Evolutionary conservation across 306 rosid species (phyloP), one percentile per base, ranked within the genome.

Genomic region (Comarum palustre): DNA sequence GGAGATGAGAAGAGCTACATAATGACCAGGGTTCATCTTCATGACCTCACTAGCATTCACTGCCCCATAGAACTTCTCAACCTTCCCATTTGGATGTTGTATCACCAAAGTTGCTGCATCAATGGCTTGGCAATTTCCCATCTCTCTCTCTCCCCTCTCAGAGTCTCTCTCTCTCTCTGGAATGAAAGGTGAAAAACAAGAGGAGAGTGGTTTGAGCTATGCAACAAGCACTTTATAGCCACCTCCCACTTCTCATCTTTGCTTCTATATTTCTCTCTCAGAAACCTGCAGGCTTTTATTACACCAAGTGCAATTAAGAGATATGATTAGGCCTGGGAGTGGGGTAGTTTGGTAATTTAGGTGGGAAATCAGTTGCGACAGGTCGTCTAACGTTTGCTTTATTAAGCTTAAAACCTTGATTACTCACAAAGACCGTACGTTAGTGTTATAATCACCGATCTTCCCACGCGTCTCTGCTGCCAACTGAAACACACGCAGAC

Each of bases 101-200:
- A 94, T 86, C 39, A 88, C 95, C 34, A 94, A 81, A 10, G 93
- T 89, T 68, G 99, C 99, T 22, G 99, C 84, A 86, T 94, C 99
- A 79, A 88, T 78, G 50, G 99, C 99, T 81, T 94, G 99, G n/a
- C 99, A 94, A 69, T 94, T 94, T 45, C 99, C 99, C 99, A 94
- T 91, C 57, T 69, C 73, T 77, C 32, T 68, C 58, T 74, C 77
- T 52, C 74, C 45, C 10, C 13, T 10, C 45, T 2, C 13, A 41
- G 12, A n/a, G n/a, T n/a, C n/a, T n/a, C n/a, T 64, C 41, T 38
- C 42, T 31, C 58, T 74, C 52, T 74, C 61, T 74, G n/a, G 10
- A 42, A 58, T 19, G 64, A 32, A 39, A 15, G 14, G 10, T 43
- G 38, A 71, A 57, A 52, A 60, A 48, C 16, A 54, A 7, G 60